Base-by-base conservation (phyloP, 306 rosid genomes). In the Rubus parviflorus region DNA sequence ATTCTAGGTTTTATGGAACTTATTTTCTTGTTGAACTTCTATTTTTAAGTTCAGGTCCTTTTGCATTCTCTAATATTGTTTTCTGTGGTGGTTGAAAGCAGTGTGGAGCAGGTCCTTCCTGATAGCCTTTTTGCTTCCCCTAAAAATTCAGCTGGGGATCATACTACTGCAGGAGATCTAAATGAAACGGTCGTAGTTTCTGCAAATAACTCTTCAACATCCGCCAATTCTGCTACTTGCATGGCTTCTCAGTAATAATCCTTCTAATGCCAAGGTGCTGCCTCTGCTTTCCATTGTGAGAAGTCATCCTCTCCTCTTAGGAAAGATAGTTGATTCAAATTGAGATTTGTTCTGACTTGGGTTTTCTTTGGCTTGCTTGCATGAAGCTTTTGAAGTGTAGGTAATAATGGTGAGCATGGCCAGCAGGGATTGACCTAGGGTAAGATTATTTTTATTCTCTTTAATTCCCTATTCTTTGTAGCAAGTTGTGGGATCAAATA, bases 81-180 rank as follows among this genome's bases (percentile, higher is more conserved):
- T 40, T 56, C 15, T 53, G 64, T 65, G 11, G 62, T 48, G 63
- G 14, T 66, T 75, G 81, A 66, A 70, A 83, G 79, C 85, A 95
- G 90, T 82, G 77, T 84, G 73, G 98, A 87, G 79, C 88, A 89
- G 83, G 89, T 75, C 75, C 98, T 95, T 85, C 97, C 97, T 5
- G 97, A 92, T 57, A 92, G 84, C 79, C 91, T 90, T 73, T 92
- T 88, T 64, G 90, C 97, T 74, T 92, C 95, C 49, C 97, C 97
- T 61, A 86, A 87, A 74, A 92, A 89, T 73, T 89, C 89, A n/a
- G 81, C 89, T 14, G 88, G 69, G 43, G 84, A 82, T 56, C 78
- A 79, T 73, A 64, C 87, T 7, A 51, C 80, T 35, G 62, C 17
- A 30, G 63, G 57, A 56, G 88, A 75, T 57, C 75, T 68, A 37